These are phyloP conservation scores for Suillus lakei DNA, from an alignment of 768 basidiomycete species.

Conservation along the genomic window DNA sequence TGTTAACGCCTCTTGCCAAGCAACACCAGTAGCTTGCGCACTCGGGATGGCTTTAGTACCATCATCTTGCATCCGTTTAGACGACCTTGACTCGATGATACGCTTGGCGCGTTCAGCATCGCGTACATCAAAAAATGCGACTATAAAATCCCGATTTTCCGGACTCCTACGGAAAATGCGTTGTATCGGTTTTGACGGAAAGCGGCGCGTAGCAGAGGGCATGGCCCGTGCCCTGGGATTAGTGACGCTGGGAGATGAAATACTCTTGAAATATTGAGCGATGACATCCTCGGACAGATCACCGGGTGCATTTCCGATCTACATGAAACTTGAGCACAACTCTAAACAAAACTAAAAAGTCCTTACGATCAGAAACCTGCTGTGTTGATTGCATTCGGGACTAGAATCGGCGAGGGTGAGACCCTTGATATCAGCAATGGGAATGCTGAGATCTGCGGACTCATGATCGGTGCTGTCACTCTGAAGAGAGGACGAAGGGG, in stretches of 20 bases:
- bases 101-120: conserved; percentile 53
- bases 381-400: conserved; percentile 20
- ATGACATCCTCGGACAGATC: conserved; percentile 36
- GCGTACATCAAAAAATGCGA: conserved; percentile 67
- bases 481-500: conserved; percentile 63
- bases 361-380: conserved; percentile 38
- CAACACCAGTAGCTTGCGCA: conserved; percentile 1
- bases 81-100: conserved; percentile 37
- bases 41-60: conserved; percentile 15
- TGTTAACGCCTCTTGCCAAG: conserved; percentile 35
- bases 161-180: conserved; percentile 60
- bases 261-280: conserved; percentile 32
- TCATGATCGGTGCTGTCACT: conserved; percentile 41
- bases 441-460: conserved; percentile 31
- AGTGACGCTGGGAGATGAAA: conserved; percentile 25
- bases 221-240: conserved; percentile 1
- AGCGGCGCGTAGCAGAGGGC: conserved; percentile 7
- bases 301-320: conserved; percentile 47
- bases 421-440: conserved; percentile 19
- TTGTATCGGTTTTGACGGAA: conserved; percentile 45
- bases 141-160: conserved; percentile 53
- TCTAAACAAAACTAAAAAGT: not conserved
- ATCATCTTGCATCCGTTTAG: conserved; percentile 8
- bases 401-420: conserved; percentile 31
- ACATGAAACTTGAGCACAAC: conserved; percentile 18